Base-by-base conservation (phyloP, 192 early-diverging fungal genomes). In the Backusella tuberculispora region DNA sequence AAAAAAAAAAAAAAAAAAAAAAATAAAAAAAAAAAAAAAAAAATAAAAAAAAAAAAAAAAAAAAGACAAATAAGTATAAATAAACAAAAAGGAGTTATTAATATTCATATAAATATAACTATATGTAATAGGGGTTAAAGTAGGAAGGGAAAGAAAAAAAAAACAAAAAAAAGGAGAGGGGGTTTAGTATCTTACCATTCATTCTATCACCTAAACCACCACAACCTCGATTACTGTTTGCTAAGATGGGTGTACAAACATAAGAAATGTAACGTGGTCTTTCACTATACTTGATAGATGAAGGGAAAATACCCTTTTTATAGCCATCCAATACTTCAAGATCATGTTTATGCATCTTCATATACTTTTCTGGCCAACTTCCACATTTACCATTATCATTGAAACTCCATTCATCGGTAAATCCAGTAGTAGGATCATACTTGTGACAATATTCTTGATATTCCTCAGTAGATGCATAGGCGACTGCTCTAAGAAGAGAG, bases 161-260 rank as follows among this genome's bases (percentile, higher is more conserved):
- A 13, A 5, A 37, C 26, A 26, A 46, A 44, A 34, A 53, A n/a
- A n/a, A n/a, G n/a, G n/a, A n/a, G n/a, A n/a, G n/a, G 50, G 50
- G 21, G 50, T 6, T 9, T 53, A 8, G n/a, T 21, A 53, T 29
- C 2, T 70, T 84, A 82, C 83, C 81, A 53, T 74, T 75, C 81
- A 83, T 83, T 29, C 84, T 70, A 77, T 85, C 81, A 13, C 81
- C 81, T n/a, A 85, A 71, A 37, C 84, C 84, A 65, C 84, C 84
- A 75, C 84, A 85, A 38, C 82, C 78, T 64, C 81, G 77, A 26
- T 83, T 78, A 34, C 75, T 72, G 63, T 76, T 76, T 26, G 48
- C 66, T 10, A 72, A 77, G 15, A 77, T 73, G 6, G 74, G 74
- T 72, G 78, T 73, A 72, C 84, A 85, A 44, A 78, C 46, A 60